Conservation (phyloP, 2,329 filamentous ascomycete species). For the Pseudogymnoascus sp. region DNA sequence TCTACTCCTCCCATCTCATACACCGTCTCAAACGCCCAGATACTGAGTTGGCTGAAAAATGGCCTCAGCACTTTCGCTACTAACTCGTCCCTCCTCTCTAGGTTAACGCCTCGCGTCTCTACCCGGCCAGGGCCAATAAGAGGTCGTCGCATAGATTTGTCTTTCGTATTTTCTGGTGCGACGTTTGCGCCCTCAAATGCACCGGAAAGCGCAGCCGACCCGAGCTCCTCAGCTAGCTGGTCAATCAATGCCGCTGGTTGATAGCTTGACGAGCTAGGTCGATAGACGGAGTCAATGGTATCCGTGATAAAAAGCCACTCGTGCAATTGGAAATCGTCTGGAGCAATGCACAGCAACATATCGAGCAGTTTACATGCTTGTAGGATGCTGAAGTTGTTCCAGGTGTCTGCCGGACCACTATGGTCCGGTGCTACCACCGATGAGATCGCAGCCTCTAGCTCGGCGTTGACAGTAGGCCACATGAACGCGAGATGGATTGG, state of each 20-base stretch:
- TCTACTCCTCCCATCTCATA: constrained; percentile 75
- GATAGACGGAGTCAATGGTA: constrained; percentile 91
- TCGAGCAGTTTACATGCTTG: constrained; percentile 94
- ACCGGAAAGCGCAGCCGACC: constrained; percentile 19
- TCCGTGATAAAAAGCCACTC: constrained; percentile 98
- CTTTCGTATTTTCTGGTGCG: constrained; percentile 16
- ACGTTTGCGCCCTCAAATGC: constrained; percentile 13
- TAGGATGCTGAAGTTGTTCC: constrained; percentile 66
- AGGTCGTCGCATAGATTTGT: constrained; percentile 26
- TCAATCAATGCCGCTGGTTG: constrained; percentile 71
- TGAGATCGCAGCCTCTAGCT: constrained; percentile 71
- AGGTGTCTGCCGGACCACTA: constrained; percentile 57
- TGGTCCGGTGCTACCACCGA: constrained; percentile 62
- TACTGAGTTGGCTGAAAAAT: constrained; percentile 86
- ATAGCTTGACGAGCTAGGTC: constrained; percentile 49
- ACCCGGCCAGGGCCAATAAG: constrained; percentile 38
- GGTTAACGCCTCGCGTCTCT: constrained; percentile 40
- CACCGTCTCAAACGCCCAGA: constrained; percentile 84
- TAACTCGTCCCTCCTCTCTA: constrained; percentile 59
- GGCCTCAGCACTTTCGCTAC: constrained; percentile 72
- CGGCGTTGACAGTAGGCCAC: constrained; percentile 84
- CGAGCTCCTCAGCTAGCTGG: constrained; percentile 68
- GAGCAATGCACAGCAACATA: constrained; percentile 72
- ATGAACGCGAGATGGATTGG: constrained; percentile 71
- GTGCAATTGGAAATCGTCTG: constrained; percentile 95